Base-by-base conservation (phyloP, 2,329 filamentous ascomycete species). In the Aureobasidium sp. region DNA sequence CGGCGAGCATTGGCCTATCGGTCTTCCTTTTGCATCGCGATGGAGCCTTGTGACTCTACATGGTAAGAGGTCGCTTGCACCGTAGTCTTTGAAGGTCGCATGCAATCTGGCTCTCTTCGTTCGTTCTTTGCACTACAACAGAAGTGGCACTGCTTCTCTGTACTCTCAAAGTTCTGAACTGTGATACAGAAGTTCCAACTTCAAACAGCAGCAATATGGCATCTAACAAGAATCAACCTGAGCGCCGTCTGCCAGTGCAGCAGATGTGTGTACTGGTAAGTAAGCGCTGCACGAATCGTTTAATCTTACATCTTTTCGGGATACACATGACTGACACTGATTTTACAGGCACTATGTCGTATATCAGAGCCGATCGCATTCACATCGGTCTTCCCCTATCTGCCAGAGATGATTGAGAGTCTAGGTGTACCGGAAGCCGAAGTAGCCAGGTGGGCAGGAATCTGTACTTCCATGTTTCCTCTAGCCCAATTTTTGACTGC, bases 321-420 rank as follows among this genome's bases (percentile, higher is more conserved):
- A 33, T 37, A 42, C 47, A 23, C 68, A 95, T 46, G 13, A 21
- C 40, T 57, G 11, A 57, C 13, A 29, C 3, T 3, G 11, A 27
- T 37, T 8, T 27, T 7, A 29, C 31, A 58, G 55, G 92, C 90
- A 73, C 90, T 96, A 80, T 93, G 93, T 71, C 90, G 92, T 63
- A 84, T 96, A 67, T 89, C 91, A 63, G 92, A 96, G 74, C 92
- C 92, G 25, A 91, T 96, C 67, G 90, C 92, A 58, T 82, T 95
- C 64, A 96, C 91, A 2, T 93, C 89, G 70, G 92, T 96, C 73
- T 95, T 93, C 69, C 92, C 92, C 13, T 96, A 96, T 86, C 66
- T 95, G 83, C 62, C 92, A 86, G 88, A 92, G 73, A 94, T 95
- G 88, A 88, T 95, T 60, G 81, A 86, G 66, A 87, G 84, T 70